Base-by-base conservation (phyloP, 2,329 filamentous ascomycete species). In the Stagonosporopsis chrysanthemi region DNA sequence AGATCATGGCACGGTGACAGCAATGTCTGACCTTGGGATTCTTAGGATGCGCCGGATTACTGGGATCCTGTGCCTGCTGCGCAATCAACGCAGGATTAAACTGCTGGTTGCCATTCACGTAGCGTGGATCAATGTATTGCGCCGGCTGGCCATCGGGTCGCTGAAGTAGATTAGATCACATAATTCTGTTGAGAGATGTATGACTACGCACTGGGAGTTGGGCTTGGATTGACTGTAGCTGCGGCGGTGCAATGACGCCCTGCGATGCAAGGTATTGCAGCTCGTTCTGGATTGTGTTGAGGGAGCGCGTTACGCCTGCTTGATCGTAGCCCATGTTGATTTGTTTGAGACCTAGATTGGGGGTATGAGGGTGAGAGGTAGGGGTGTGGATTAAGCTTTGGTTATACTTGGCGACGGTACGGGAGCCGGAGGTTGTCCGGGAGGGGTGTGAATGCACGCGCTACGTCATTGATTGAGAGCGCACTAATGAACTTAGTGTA, bases 1-100 rank as follows among this genome's bases (percentile, higher is more conserved):
- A 9, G 3, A 19, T 19, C 15, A 19, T 8, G n/a, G 38, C 22
- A 24, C 38, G 14, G 11, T 14, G 15, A 1, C 9, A 23, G n/a
- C 11, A 41, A 5, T 11, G 22, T 19, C 53, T 14, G 19, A 65
- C 63, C 49, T 67, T 62, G 3, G 63, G 59, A 56, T 67, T 59
- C 11, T 46, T 26, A 2, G 61, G 63, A 52, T 67, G 56, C 15
- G 65, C 65, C 28, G 61, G 65, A 36, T 67, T 57, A 9, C 43
- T 58, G 9, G 65, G 63, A 46, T 66, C 63, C 45, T 67, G 65
- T 2, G 63, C 63, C 47, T 64, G 65, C 39, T 67, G 60, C 17
- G 65, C 63, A 6, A 65, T 60, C 14, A 64, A 24, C 4, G 59
- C 56, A 3, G 63, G 65, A 19, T 67, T 67, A 26, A 67, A 66